Percentiles rank a stretch among this genome's conserved stretches.
These are phyloP conservation scores for Pleomassaria siparia DNA, from an alignment of 2,329 filamentous ascomycete genomes.

Conservation along the genomic window DNA sequence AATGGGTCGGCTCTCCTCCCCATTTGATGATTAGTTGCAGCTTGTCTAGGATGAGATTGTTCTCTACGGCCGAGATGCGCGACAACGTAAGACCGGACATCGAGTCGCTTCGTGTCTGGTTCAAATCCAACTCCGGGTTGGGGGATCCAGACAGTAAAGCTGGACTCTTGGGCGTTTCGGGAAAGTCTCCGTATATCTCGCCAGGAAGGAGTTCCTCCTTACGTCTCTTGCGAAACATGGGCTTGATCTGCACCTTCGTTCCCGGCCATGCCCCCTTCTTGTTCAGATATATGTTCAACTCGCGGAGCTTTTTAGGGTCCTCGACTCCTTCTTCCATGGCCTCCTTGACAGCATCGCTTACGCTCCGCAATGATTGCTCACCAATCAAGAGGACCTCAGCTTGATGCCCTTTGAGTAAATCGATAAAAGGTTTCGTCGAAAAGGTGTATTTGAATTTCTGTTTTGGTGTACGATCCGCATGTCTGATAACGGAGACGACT, in stretches of 20 bases:
- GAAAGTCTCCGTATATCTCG: slow-evolving; percentile 31
- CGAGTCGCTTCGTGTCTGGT: slow-evolving; percentile 66
- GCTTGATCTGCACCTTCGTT: slow-evolving; percentile 98
- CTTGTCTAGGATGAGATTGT: slow-evolving; percentile 92
- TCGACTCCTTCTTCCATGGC: slow-evolving; percentile 80
- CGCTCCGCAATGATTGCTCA: slow-evolving; percentile 83
- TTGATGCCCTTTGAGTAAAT: slow-evolving; percentile 89
- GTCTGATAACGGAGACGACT: slow-evolving; percentile 92
- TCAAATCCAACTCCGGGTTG: slow-evolving; percentile 23
- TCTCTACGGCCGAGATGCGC: slow-evolving; percentile 88
- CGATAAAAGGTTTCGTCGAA: slow-evolving; percentile 93
- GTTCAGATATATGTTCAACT: slow-evolving; percentile 80
- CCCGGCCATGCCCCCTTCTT: slow-evolving; percentile 94
- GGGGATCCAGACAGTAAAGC: slow-evolving; percentile 20
- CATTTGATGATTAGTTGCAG: slow-evolving; percentile 97
- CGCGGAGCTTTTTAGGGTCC: slow-evolving; percentile 81
- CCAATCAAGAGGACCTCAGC: slow-evolving; percentile 95
- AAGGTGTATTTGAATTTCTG: slow-evolving; percentile 99
- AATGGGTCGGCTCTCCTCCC: slow-evolving; percentile 97
- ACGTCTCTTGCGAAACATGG: slow-evolving; percentile 93
- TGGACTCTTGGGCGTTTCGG: slow-evolving; percentile 24
- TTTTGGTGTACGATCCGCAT: slow-evolving; percentile 96
- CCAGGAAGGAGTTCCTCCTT: slow-evolving; percentile 57
- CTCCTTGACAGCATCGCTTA: slow-evolving; percentile 81
- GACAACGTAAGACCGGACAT: slow-evolving; percentile 89